Evolutionary conservation across 352 stramenopile species (phyloP).

Genomic region (Globisporangium irregulare): DNA sequence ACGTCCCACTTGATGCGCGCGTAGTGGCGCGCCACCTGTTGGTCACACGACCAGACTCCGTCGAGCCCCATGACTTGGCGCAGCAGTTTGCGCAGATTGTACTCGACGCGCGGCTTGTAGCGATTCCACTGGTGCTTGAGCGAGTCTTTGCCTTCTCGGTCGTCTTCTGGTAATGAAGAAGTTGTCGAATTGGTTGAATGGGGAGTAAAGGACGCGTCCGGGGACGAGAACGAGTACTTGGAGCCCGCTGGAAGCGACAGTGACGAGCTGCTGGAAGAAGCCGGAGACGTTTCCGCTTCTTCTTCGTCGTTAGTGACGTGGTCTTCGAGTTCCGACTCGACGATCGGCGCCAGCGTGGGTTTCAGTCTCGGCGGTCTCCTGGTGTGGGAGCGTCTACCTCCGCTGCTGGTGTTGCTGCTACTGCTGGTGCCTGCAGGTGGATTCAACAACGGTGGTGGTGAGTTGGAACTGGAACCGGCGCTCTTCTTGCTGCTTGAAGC

Average conservation of each 20-base stretch:
- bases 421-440: background rate
- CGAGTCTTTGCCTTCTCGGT: background rate
- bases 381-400: background rate
- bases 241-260: background rate
- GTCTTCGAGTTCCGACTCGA: constrained; percentile 19
- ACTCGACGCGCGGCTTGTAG: constrained; percentile 18
- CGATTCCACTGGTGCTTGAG: background rate
- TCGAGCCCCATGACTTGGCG: constrained; percentile 19
- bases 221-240: background rate
- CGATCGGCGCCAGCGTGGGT: constrained; percentile 7
- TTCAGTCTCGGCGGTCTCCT: background rate
- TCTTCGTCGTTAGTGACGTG: constrained; percentile 8
- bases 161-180: background rate
- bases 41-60: constrained; percentile 31
- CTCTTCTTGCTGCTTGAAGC: background rate
- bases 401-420: background rate
- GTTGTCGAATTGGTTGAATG: background rate
- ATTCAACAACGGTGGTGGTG: background rate
- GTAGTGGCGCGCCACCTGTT: constrained; percentile 43
- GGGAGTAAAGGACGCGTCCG: constrained; percentile 6
- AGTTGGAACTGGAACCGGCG: background rate
- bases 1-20: constrained; percentile 30
- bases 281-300: background rate
- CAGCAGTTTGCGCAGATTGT: constrained; percentile 20
- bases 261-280: constrained; percentile 5